Evolutionary conservation across 176 grass and related monocot species (phyloP), one percentile per base, ranked within the genome.

Genomic region (Lolium rigidum): DNA sequence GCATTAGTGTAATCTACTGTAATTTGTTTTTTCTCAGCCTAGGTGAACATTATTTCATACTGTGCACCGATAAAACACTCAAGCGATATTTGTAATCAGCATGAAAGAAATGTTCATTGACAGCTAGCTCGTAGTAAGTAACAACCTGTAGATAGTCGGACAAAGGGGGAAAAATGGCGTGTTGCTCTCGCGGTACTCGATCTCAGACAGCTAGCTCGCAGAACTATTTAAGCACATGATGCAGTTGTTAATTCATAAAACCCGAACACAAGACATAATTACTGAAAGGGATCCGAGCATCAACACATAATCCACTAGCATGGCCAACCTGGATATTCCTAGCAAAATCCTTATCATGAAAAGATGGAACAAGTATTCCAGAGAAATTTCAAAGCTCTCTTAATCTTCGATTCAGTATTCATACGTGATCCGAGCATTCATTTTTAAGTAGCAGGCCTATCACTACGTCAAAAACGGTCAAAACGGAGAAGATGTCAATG

Each of bases 301-400:
- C 26, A 20, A 71, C 20, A 72, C 8, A n/a, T 10, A 77, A 37
- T 76, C 54, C 41, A 78, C 52, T 22, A 28, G 51, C 21, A 46
- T 6, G 64, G 10, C 64, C 18, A 39, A 72, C 57, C 52, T 71
- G 26, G 67, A 38, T 80, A 59, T 63, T 47, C 25, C 24, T 6
- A 11, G 4, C 16, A 67, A 73, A 66, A 57, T 79, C 39, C 10
- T 16, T 50, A 39, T 12, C 76, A 86, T 22, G 37, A 37, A 61
- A 86, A 86, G 15, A 31, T 72, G 24, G 76, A 72, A 51, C 22
- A 26, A 13, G 37, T 72, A 72, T 72, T 48, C 15, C 24, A 61
- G 3, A 49, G 41, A 83, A 83, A 35, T 74, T 83, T 83, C 55
- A 83, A 72, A 49, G 69, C 22, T 48, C 38, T 61, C n/a, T 57